Evolutionary conservation across 768 basidiomycete genomes (phyloP), one percentile per base, ranked within the genome.

Genomic region (Kwoniella sp.): DNA sequence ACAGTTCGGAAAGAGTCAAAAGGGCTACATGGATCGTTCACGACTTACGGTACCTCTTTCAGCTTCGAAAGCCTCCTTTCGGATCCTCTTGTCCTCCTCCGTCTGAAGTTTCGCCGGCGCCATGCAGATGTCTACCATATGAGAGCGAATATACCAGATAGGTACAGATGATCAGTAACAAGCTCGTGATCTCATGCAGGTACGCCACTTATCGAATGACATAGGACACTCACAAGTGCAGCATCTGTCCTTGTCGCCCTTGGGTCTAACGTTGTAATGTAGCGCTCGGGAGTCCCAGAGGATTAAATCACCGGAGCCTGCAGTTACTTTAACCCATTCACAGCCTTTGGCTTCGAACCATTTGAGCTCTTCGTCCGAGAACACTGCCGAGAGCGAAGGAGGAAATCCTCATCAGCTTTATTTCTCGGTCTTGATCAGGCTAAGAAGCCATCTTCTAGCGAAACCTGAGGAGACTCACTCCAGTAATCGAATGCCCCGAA

Each of bases 241-340:
- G 55, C 73, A 64, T 13, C 76, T 64, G 33, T 70, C 65, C 27
- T 65, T 67, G 5, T 64, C 51, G 10, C 63, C 69, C 26, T 58
- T 55, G 2, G 76, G 73, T 29, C 67, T 55, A 17, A 71, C 58
- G 47, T 74, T 74, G 70, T 77, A 77, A 53, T 75, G 71, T 26
- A 68, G 57, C 1, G 67, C 68, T 22, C 67, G 44, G 22, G 58
- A 56, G 58, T 78, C 70, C 75, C 78, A 80, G 10, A 79, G 60
- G 60, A 79, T 69, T 27, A 79, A 60, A 40, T 77, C 78, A 19
- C 78, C 78, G 0, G 78, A 74, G 1, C 68, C 74, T 33, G 64
- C 65, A 37, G 58, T 62, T 37, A 75, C 69, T 65, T 79, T 79
- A 55, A 66, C 59, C 67, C 67, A 76, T 47, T 76, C 66, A 59